Evolutionary conservation across 805 yeast genomes (phyloP), one percentile per base, ranked within the genome.

Genomic region (Wickerhamiella azymoides): DNA sequence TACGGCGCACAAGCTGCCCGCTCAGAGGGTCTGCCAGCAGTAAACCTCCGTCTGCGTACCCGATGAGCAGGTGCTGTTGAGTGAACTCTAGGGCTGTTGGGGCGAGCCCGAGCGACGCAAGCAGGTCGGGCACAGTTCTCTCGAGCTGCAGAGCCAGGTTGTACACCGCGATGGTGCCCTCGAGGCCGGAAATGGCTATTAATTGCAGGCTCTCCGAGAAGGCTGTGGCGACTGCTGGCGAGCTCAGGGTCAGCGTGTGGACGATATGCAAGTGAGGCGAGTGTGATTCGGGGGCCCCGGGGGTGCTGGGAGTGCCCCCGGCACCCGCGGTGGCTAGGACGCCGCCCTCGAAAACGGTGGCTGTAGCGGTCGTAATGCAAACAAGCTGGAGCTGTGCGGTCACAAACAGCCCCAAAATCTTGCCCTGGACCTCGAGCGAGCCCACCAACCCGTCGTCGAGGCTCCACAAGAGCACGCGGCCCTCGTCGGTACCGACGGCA

Each of bases 401-500:
- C 2, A n/a, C 16, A 7, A 4, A n/a, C 6, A 30, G 33, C 33
- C 16, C 16, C 6, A 30, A 2, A n/a, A 10, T 3, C 14, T 8
- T 11, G 3, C 33, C 33, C 33, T 30, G 33, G 5, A 7, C 16
- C 33, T 30, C 14, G 3, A 30, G 8, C 2, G 37, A 8, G n/a
- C 16, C 24, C 24, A 18, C 11, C 16, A 30, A 16, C 16, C 36
- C 45, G 2, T 18, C 10, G n/a, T 43, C 46, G 28, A 35, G 10
- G 25, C 38, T 36, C 56, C 55, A 54, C 2, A 44, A 18, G 28
- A 49, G 30, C 14, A 54, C 17, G 11, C 43, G 48, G 33, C 57
- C 57, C n/a, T 45, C 49, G 17, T 30, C 49, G 10, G 54, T 52
- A 13, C 57, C 57, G 13, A 51, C 45, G 2, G 39, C 50, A 16